Percentiles rank a stretch among this genome's conserved stretches.
Evolutionary conservation across 148 eudicot genomes (phyloP).

Genomic region (Arbutus unedo): DNA sequence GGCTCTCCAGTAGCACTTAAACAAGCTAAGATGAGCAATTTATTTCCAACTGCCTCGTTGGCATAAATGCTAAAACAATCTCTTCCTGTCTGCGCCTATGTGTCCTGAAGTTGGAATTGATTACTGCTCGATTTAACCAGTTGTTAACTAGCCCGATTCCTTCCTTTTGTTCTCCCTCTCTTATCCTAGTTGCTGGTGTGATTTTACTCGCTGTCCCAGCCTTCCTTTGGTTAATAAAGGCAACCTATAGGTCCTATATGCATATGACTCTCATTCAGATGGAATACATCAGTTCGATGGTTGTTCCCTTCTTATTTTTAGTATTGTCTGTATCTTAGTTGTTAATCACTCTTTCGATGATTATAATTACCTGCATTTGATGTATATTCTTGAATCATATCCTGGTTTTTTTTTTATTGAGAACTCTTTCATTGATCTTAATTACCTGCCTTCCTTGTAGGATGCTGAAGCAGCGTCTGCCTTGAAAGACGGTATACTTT

Average conservation of each 20-base stretch:
- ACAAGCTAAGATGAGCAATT: neutral
- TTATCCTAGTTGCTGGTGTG: neutral
- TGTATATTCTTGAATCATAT: constrained; percentile 19
- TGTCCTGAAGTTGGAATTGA: neutral
- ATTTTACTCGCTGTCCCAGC: neutral
- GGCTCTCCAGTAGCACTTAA: neutral
- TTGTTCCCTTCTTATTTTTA: neutral
- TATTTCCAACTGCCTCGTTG: neutral
- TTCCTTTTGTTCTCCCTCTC: neutral
- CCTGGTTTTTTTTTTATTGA: neutral
- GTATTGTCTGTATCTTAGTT: neutral
- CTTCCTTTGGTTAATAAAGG: constrained; percentile 6
- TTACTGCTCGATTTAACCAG: neutral
- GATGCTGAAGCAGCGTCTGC: constrained; percentile 36
- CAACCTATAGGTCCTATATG: neutral
- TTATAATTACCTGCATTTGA: neutral
- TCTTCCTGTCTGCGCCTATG: neutral
- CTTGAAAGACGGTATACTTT: constrained; percentile 47
- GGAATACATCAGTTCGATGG: neutral
- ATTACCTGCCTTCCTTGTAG: constrained; percentile 25
- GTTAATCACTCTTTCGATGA: neutral
- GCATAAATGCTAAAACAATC: neutral
- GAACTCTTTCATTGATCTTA: neutral
- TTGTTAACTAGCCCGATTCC: neutral
- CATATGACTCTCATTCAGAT: neutral